Evolutionary conservation across 2,329 filamentous ascomycete genomes (phyloP).

Genomic region (Microdochium nivale): DNA sequence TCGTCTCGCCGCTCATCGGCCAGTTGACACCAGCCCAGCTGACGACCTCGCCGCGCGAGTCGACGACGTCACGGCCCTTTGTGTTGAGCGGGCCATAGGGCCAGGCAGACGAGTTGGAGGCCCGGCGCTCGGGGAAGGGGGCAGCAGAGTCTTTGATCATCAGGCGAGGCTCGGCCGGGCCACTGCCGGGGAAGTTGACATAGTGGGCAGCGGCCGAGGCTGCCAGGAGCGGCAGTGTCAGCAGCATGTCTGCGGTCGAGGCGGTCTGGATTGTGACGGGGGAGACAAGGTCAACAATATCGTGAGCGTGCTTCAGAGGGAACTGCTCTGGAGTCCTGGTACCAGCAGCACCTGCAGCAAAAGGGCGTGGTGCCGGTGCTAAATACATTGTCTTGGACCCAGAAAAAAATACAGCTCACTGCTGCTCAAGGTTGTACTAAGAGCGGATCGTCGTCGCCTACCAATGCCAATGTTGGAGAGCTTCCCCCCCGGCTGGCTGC

Average conservation of each 20-base stretch:
- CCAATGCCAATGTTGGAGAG: neutral
- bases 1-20: constrained; percentile 36
- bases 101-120: constrained; percentile 16
- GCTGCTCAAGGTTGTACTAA: neutral
- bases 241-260: neutral
- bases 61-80: constrained; percentile 26
- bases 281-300: neutral
- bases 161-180: neutral
- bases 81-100: constrained; percentile 30
- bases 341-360: neutral
- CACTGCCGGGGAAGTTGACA: neutral
- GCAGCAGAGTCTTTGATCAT: neutral
- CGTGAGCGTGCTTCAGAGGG: neutral
- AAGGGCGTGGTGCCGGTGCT: neutral
- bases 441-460: neutral
- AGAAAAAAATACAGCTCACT: neutral
- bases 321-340: neutral
- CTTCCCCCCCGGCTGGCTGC: neutral
- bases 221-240: neutral
- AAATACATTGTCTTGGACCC: neutral
- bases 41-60: constrained; percentile 23
- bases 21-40: constrained; percentile 28
- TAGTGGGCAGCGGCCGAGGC: neutral
- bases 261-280: neutral
- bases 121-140: neutral